Base-by-base conservation (phyloP, 805 yeast species). In the Saccharomycopsis sp. region DNA sequence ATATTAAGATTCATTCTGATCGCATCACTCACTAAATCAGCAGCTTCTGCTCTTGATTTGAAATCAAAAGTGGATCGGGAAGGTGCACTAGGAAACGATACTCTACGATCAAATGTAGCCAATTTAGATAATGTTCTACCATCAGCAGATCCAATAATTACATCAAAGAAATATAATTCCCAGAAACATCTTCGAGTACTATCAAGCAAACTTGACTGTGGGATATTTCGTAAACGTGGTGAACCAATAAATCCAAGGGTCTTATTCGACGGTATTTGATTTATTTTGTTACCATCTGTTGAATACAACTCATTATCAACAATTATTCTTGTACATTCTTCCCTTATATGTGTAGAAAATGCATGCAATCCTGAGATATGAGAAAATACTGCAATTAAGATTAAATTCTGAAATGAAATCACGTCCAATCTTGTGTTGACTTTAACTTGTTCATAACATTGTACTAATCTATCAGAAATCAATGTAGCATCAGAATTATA, bases 321-420 rank as follows among this genome's bases (percentile, higher is more conserved):
- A 0, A 66, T 61, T 9, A 72, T 49, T 2, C 64, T 59, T 9
- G 72, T 65, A 14, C 71, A 65, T 23, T 68, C 63, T 28, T 63
- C 66, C 47, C 78, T 63, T n/a, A 74, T 47, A 0, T 61, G 52
- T 1, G 65, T 58, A 36, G 75, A 67, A 37, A 72, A 49, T 31
- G 67, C 72, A 53, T 74, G 79, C 6, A 74, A 52, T 0, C 78
- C 70, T n/a, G 76, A 70, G 21, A 74, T 69, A 50, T 74, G 79
- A 13, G 75, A 62, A 3, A 68, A 62, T 53, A 74, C 61, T 0
- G 73, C 61, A 6, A 70, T 41, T 9, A 74, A 43, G 6, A 70
- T 53, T 36, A 73, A 49, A 0, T 68, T 53, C 48, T 74, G 79
- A 17, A 74, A 46, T 0, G 74, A 55, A 2, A 72, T 54, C 4